Base-by-base conservation (phyloP, 257 asterid genomes). In the Solanum virginianum region DNA sequence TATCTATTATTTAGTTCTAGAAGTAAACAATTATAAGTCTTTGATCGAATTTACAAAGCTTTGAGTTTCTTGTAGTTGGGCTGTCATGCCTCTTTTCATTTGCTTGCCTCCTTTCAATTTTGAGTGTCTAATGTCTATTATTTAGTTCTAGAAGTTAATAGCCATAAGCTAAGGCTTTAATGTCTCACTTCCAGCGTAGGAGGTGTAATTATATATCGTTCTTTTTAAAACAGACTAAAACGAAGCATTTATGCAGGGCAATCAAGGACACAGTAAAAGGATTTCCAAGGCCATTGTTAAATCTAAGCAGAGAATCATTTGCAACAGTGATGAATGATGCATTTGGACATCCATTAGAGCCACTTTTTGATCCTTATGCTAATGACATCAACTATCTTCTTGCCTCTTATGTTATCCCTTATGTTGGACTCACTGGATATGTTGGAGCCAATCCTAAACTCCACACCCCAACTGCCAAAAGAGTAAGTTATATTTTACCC, bases 371-470 rank as follows among this genome's bases (percentile, higher is more conserved):
- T 91, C 98, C 98, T 14, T 95, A 95, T 66, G 97, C 94, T 8
- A 88, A 90, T 80, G 98, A 92, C 80, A 85, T 95, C 32, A 94
- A 95, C 77, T 95, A 91, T 80, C 97, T 96, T 24, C 85, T 96
- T 65, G 98, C 99, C 4, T 91, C 94, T 6, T 96, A 94, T 70
- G 80, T 96, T 10, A 83, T 96, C n/a, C 98, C 98, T 51, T 96
- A 93, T 71, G 93, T 95, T 71, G 98, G 99, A 79, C 97, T 95
- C 88, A 96, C 97, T 0, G 99, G 98, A 12, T 96, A 95, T 14
- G 99, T 96, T 1, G 99, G 98, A 7, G 95, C 98, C 8, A 96
- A 91, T 59, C 94, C 97, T 1, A 90, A 88, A 80, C 98, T 96
- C 85, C 80, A 83, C 9, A 85, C 86, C 87, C 85, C 93, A 41